These are phyloP conservation scores for Backusella mclennaniae DNA, from an alignment of 192 early-diverging fungal genomes.

Conservation along the genomic window DNA sequence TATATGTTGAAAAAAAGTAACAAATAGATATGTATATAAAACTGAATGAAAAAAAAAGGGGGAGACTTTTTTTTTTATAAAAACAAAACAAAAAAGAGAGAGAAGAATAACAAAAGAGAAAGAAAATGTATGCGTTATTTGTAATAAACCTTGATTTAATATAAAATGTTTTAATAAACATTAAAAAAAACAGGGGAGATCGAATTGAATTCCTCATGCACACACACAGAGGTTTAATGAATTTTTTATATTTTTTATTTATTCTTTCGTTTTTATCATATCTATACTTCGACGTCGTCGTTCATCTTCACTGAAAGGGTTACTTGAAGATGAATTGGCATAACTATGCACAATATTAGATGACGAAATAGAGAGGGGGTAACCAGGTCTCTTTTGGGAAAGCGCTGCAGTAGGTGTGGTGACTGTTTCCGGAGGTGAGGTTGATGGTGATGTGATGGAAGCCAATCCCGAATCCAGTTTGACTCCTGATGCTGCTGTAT, in stretches of 20 bases:
- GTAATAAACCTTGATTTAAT: not conserved
- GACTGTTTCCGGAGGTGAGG: not conserved
- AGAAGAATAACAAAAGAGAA: not conserved
- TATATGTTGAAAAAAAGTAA: not conserved
- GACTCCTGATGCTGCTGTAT: constrained; percentile 9
- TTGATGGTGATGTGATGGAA: not conserved
- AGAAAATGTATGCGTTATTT: not conserved
- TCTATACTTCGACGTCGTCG: constrained; percentile 5
- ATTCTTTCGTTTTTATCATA: not conserved
- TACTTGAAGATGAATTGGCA: constrained; percentile 3
- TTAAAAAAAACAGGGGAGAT: not conserved
- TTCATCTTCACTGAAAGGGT: not conserved
- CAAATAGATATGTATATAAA: too few species aligned
- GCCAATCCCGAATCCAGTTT: not conserved
- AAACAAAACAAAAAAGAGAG: not conserved
- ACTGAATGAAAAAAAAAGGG: not conserved
- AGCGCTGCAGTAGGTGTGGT: not conserved
- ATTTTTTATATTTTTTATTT: not conserved
- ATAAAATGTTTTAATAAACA: not conserved
- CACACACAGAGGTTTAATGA: not conserved
- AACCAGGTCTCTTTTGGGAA: not conserved
- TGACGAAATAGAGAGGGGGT: constrained; percentile 1
- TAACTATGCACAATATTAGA: constrained; percentile 22
- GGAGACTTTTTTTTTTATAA: not conserved
- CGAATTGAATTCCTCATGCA: not conserved